Base-by-base conservation (phyloP, 345 rosid species). In the Sapria himalayana region DNA sequence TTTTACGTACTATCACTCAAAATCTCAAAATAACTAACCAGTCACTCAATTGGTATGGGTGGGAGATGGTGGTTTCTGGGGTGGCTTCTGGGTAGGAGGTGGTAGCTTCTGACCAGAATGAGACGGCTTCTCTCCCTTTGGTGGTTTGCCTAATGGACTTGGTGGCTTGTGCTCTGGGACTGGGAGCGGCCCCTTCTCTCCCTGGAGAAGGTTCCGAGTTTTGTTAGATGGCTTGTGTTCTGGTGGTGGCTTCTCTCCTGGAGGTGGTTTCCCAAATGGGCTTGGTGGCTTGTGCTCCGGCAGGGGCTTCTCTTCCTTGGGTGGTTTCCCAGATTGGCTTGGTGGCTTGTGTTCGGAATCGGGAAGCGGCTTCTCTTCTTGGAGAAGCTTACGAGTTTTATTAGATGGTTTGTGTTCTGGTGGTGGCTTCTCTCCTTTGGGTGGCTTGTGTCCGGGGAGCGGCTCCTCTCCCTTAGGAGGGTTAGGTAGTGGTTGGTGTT, bases 401-500 rank as follows among this genome's bases (percentile, higher is more conserved):
- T 54, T 51, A 0, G 58, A 52, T 13, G 54, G 44, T 41, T 37
- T 49, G 32, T 49, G 50, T 10, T 55, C 14, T 0, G 41, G 55
- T 17, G 63, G 58, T 9, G 56, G 56, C 47, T 57, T 53, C 35
- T 57, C 34, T 5, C 49, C 38, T 32, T 41, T 41, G 0, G 40
- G 48, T 6, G 52, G 59, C 25, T 24, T 22, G 19, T 37, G 32
- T 3, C 15, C 9, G 7, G 35, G 22, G 6, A 22, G 40, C 10
- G 22, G 17, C 15, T 9, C 38, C 22, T 45, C 56, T 19, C 9
- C 32, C 14, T 16, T 25, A 9, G 31, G 25, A 37, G 13, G 36
- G 16, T 43, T 29, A 10, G 36, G 43, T 9, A 35, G 43, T 15
- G 44, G 45, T 13, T 37, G 17, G 15, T 41, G 48, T 5, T 25